These are phyloP conservation scores for Chimonanthus praecox DNA, from an alignment of 164 flowering plant genomes.

Conservation along the genomic window DNA sequence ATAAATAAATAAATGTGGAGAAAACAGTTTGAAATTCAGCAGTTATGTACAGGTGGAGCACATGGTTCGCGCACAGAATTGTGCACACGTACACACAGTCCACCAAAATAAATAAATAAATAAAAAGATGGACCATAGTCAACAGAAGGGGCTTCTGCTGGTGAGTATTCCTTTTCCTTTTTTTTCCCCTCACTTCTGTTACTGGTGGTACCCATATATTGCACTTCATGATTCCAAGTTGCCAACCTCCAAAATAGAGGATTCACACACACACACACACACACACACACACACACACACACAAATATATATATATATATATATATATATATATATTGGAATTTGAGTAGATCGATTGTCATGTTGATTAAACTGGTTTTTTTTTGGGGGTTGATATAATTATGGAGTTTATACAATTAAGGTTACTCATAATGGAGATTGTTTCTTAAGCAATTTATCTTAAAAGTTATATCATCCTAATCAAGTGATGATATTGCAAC, in stretches of 20 bases:
- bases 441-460: background rate
- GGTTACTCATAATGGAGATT: background rate
- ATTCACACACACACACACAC: background rate
- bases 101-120: too few relatives aligned
- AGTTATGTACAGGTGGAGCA: background rate
- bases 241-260: background rate
- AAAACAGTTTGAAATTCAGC: background rate
- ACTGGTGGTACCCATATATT: background rate
- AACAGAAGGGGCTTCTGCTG: slow-evolving; percentile 87
- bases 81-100: too few relatives aligned
- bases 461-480: background rate
- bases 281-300: too few relatives aligned
- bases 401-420: background rate
- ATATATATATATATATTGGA: too few relatives aligned
- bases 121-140: too few relatives aligned
- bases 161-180: slow-evolving; percentile 27
- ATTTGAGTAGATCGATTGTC: background rate
- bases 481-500: background rate
- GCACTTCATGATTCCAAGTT: background rate
- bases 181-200: background rate
- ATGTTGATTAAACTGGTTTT: background rate
- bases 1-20: too few relatives aligned
- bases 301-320: too few relatives aligned
- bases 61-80: background rate
- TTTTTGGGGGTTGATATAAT: background rate